Conservation (phyloP, 2,329 filamentous ascomycete species). For the Fusarium redolens region DNA sequence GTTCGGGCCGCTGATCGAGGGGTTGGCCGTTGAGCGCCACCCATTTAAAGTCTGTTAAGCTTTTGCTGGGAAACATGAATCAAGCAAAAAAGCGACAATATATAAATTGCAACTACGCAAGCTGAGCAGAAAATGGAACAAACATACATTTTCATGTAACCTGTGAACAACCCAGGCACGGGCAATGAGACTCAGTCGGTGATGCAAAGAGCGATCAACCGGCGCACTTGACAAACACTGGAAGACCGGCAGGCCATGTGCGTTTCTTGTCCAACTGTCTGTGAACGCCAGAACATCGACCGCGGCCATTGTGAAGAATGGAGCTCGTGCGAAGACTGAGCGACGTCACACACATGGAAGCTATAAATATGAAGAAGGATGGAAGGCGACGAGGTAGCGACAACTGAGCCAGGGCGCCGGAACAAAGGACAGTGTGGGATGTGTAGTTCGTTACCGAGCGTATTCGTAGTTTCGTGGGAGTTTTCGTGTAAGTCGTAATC, state of each 20-base stretch:
- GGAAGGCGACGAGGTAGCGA: conserved; percentile 20
- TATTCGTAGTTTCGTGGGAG: background rate
- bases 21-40: conserved; percentile 42
- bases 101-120: conserved; percentile 1
- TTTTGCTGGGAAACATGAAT: conserved; percentile 19
- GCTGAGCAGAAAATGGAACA: conserved; percentile 13
- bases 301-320: conserved; percentile 66
- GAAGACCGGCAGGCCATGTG: conserved; percentile 52
- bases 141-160: conserved; percentile 39
- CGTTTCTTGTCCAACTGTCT: conserved; percentile 57
- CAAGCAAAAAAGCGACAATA: conserved; percentile 2
- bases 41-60: conserved; percentile 29
- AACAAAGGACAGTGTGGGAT: conserved; percentile 12
- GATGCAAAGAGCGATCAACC: conserved; percentile 44
- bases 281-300: conserved; percentile 59
- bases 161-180: conserved; percentile 47
- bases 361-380: conserved; percentile 44
- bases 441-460: conserved; percentile 13
- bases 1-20: conserved; percentile 41
- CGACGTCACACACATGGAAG: conserved; percentile 65
- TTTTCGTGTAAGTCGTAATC: conserved; percentile 34
- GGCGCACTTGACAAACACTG: conserved; percentile 46
- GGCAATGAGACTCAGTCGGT: conserved; percentile 49
- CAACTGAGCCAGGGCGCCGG: conserved; percentile 21
- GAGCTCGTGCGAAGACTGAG: conserved; percentile 56